Percentiles rank a stretch among this genome's conserved stretches.
Evolutionary conservation across 225 moss, liverwort and hornwort species (phyloP).

Genomic region (Takakia lepidozioides): DNA sequence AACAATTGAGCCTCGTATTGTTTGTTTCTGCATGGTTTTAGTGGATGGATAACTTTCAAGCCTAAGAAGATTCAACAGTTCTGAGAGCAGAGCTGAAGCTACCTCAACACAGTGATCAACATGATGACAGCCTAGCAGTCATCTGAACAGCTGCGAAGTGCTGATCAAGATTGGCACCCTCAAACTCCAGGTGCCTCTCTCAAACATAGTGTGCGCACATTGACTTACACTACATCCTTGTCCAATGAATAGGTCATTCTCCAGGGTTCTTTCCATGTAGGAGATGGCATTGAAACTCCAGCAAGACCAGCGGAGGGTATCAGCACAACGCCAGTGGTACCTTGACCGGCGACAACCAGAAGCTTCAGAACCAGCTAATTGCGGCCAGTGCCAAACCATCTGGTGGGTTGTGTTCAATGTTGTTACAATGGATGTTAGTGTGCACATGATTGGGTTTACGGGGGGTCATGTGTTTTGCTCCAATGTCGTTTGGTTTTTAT

Average conservation of each 20-base stretch:
- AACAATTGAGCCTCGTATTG: too few species aligned
- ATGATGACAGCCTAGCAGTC: slow-evolving; percentile 41
- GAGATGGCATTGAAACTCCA: slow-evolving; percentile 68
- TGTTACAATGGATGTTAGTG: too few species aligned
- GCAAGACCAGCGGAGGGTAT: slow-evolving; percentile 82
- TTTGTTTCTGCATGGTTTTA: too few species aligned
- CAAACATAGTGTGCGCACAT: too few species aligned
- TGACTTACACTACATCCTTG: too few species aligned
- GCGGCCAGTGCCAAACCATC: slow-evolving; percentile 31
- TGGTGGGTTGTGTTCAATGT: slow-evolving; percentile 33
- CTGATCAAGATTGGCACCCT: too few species aligned
- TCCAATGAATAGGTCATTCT: too few species aligned
- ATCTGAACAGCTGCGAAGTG: slow-evolving; percentile 44
- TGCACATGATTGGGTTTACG: too few species aligned
- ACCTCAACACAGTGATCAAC: slow-evolving; percentile 68
- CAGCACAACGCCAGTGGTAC: slow-evolving; percentile 59
- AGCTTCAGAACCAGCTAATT: slow-evolving; percentile 55
- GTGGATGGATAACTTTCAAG: too few species aligned
- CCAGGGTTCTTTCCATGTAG: slow-evolving; percentile 17
- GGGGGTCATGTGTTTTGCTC: too few species aligned
- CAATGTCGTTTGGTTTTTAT: too few species aligned
- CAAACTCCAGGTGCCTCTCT: slow-evolving; percentile 71
- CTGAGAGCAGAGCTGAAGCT: slow-evolving; percentile 77
- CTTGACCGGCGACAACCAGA: slow-evolving; percentile 51
- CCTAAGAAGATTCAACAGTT: slow-evolving; percentile 90